A percentile compares a stretch with the other conserved stretches of the same genome.
Evolutionary conservation across 2,329 filamentous ascomycete species (phyloP).

Genomic region (Elsinoe fawcettii): DNA sequence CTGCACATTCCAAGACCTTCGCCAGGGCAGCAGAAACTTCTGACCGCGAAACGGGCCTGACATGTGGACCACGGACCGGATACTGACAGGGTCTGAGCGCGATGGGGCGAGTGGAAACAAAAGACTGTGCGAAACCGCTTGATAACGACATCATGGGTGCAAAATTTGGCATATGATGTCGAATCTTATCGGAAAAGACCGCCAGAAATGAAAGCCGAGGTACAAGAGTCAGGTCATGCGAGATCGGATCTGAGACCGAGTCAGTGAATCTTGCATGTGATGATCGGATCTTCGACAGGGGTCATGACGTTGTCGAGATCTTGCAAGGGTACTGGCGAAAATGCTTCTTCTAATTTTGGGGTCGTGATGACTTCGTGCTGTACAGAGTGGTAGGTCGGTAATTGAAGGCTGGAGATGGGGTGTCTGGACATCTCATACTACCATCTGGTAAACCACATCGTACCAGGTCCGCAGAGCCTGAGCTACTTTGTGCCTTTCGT

Average conservation of each 20-base stretch:
- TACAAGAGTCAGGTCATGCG: background rate
- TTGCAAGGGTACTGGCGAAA: background rate
- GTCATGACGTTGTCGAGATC: slow-evolving; percentile 10
- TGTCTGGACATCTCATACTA: slow-evolving; percentile 18
- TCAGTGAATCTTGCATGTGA: slow-evolving; percentile 12
- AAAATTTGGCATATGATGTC: slow-evolving; percentile 15
- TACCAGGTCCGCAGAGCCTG: slow-evolving; percentile 25
- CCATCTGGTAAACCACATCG: slow-evolving; percentile 22
- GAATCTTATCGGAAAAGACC: slow-evolving; percentile 9
- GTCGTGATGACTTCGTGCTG: background rate
- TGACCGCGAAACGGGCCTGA: background rate
- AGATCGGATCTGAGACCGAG: slow-evolving; percentile 8
- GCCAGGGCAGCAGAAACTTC: background rate
- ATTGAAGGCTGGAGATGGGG: background rate
- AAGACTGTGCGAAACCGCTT: slow-evolving; percentile 1
- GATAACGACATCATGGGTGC: slow-evolving; percentile 6
- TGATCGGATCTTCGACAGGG: slow-evolving; percentile 6
- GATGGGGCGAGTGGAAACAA: background rate
- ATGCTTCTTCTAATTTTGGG: background rate
- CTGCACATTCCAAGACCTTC: background rate
- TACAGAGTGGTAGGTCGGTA: background rate
- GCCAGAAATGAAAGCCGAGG: background rate
- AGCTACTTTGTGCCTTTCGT: slow-evolving; percentile 25
- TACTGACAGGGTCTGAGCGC: background rate
- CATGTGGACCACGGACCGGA: slow-evolving; percentile 1